Base-by-base conservation (phyloP, 805 yeast genomes). In the Saccharomycodes ludwigii region DNA sequence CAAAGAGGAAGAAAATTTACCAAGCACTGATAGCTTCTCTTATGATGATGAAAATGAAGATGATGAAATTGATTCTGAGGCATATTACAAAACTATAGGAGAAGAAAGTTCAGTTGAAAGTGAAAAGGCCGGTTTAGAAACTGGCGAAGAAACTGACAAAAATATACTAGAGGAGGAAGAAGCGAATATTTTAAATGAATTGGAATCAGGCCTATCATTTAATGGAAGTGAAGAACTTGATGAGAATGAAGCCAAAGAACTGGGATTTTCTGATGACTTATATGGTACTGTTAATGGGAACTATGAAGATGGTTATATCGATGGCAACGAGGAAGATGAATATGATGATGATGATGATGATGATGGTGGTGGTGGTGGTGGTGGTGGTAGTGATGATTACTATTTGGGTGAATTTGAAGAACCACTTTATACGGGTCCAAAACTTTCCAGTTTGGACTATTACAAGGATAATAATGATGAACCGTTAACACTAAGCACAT, bases 381-480 rank as follows among this genome's bases (percentile, higher is more conserved):
- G 44, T 18, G 54, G 52, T 16, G 55, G 48, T 9, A 56, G 46
- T 10, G 58, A 56, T 14, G 54, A 48, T 28, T 57, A 46, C 23
- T 45, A 44, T 15, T 55, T 46, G 44, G 41, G 44, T 8, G 60
- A 50, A 25, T 59, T 59, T 29, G 53, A 51, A 38, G 50, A 59
- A 31, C 65, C 66, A 3, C 61, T 51, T 41, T 61, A 59, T 39
- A 65, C 61, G 39, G 66, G 61, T 40, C 56, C 62, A 1, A 54
- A 51, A 36, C 52, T 54, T 39, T 49, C 58, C 3, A 50, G 47
- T 31, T 35, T 54, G 12, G 44, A 52, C 30, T 52, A 50, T 32
- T 51, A 52, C 32, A 43, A 44, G 29, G 55, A 48, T 35, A 46
- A 44, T 13, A 51, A 52, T n/a, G 43, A 40, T 22, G 58, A 49